Percentiles rank a stretch among this genome's conserved stretches.
phyloP scores from a whole-genome alignment of 768 basidiomycete genomes.

The Rhizopogon roseolus region DNA sequence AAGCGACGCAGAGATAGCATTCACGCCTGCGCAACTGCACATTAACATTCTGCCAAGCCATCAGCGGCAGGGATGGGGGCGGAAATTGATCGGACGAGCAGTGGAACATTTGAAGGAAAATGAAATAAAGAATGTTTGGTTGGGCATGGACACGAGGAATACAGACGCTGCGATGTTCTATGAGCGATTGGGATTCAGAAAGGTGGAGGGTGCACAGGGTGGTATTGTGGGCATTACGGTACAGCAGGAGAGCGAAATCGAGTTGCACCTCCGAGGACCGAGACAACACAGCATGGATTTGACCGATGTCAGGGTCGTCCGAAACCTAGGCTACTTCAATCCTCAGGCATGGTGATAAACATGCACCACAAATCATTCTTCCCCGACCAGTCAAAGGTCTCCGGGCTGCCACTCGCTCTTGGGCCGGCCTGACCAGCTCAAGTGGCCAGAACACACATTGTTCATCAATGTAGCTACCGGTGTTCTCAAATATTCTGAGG shows the following conservation, averaged over 20 bases:
- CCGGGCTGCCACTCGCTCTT: no score
- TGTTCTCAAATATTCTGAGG: no score
- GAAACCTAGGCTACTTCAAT: no score
- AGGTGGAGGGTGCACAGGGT: conserved; percentile 47
- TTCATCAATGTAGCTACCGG: no score
- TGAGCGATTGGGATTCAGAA: conserved; percentile 52
- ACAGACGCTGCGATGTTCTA: conserved; percentile 58
- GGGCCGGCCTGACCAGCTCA: no score
- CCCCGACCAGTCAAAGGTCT: no score
- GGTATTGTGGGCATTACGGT: conserved; percentile 54
- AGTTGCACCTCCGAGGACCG: no score
- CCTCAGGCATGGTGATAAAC: no score
- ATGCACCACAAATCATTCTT: no score
- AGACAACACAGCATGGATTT: no score
- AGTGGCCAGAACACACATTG: no score
- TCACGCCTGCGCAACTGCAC: conserved; percentile 73
- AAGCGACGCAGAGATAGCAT: conserved; percentile 50
- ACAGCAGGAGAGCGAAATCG: conserved; percentile 12
- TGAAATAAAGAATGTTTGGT: conserved; percentile 50
- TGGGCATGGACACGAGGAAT: conserved; percentile 67
- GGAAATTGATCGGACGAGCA: conserved; percentile 50
- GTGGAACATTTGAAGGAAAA: conserved; percentile 49
- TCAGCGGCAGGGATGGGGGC: conserved; percentile 71
- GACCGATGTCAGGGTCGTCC: no score
- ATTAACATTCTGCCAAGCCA: conserved; percentile 65